Evolutionary conservation across 176 grass and related monocot species (phyloP).

Genomic region (Areca catechu): DNA sequence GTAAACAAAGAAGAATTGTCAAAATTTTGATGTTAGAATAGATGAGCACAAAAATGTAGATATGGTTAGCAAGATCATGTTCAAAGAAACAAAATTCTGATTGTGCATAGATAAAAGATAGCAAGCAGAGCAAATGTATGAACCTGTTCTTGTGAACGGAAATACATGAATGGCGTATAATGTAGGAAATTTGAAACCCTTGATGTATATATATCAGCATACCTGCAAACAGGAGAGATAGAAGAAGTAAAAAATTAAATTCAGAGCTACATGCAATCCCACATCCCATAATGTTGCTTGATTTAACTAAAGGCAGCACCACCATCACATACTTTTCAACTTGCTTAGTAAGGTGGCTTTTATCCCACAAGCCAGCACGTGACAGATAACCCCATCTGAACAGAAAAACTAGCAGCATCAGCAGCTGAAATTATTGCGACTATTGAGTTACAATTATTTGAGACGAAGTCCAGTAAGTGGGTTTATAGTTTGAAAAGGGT

Average conservation of each 20-base stretch:
- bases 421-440: no score
- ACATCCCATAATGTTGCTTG: no score
- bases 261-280: neutral
- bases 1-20: neutral
- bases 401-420: slow-evolving; percentile 10
- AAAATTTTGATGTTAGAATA: neutral
- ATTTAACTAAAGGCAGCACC: neutral
- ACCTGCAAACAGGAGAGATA: slow-evolving; percentile 36
- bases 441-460: no score
- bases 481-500: no score
- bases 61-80: neutral
- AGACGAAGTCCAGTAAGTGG: no score
- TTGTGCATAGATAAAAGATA: slow-evolving; percentile 1
- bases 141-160: slow-evolving; percentile 93
- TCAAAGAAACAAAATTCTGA: neutral
- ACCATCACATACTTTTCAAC: slow-evolving; percentile 71
- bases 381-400: slow-evolving; percentile 95
- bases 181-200: slow-evolving; percentile 96
- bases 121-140: slow-evolving; percentile 5
- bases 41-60: neutral
- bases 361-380: slow-evolving; percentile 94
- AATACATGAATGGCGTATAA: slow-evolving; percentile 98
- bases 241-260: neutral
- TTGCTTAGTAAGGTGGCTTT: slow-evolving; percentile 91
- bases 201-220: slow-evolving; percentile 98